Base-by-base conservation (phyloP, 257 asterid genomes). In the Solanum peruvianum region DNA sequence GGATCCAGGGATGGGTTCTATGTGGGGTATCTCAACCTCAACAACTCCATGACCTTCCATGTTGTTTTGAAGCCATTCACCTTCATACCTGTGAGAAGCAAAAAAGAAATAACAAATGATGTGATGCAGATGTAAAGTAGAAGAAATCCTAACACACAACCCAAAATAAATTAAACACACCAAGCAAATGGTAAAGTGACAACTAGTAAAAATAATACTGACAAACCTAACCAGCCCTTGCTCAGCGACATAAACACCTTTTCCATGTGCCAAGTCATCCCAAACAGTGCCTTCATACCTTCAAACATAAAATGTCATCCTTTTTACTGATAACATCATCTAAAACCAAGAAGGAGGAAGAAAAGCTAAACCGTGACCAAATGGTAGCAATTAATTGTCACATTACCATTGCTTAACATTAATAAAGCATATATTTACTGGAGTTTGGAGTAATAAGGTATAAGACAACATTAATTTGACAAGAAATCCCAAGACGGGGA, bases 201-300 rank as follows among this genome's bases (percentile, higher is more conserved):
- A 78, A 49, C 20, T 33, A 83, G 56, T 62, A 83, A 52, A 64
- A 41, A 29, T 62, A 31, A 31, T 41, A 72, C 66, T 64, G 35
- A 89, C 94, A 86, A 86, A 97, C 99, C 99, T 95, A 93, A 97
- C 98, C 82, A 96, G 93, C 90, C 98, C 99, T 47, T 92, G 90
- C 94, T 94, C 97, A 37, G 96, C 99, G 37, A 93, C 93, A 88
- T 81, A 94, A 33, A 97, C 99, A 78, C 99, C 99, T 90, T 94
- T 97, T 39, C 99, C 99, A 92, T 97, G 99, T 81, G 99, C 99
- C 92, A 91, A 85, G 90, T 97, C 99, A 94, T 97, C 99, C 99
- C 99, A 97, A 52, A 97, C 99, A 84, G 99, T 97, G 90, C 99
- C 99, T 94, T 97, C 99, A 89, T 96, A 97, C 93, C 99, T 97